Conservation (phyloP, 768 basidiomycete species). For the Rhodocollybia butyracea region DNA sequence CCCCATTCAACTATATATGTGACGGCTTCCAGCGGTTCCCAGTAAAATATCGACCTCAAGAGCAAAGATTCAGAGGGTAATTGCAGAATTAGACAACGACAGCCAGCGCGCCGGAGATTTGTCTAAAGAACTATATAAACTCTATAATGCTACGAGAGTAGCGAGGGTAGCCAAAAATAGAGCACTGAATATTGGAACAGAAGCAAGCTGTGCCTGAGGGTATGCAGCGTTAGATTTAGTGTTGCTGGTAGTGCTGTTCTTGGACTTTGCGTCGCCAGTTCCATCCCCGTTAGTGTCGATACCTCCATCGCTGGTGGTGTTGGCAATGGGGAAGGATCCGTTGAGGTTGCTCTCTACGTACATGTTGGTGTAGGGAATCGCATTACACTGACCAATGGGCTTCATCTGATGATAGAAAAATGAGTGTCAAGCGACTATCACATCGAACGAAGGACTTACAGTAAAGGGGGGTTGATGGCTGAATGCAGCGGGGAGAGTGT, state of each 20-base stretch:
- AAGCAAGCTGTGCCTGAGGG: not conserved
- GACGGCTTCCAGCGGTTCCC: no score
- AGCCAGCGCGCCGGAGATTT: no score
- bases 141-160: slow-evolving; percentile 3
- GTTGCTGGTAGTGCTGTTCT: slow-evolving; percentile 18
- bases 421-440: not conserved
- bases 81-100: no score
- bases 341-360: slow-evolving; percentile 86
- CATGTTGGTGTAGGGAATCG: slow-evolving; percentile 58
- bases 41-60: not conserved
- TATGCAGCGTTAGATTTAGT: not conserved
- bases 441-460: slow-evolving; percentile 32
- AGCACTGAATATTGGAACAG: slow-evolving; percentile 3
- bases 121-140: not conserved
- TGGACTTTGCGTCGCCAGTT: slow-evolving; percentile 24
- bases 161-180: slow-evolving; percentile 6
- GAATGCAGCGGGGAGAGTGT: slow-evolving; percentile 77
- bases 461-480: slow-evolving; percentile 61
- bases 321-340: slow-evolving; percentile 54
- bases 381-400: slow-evolving; percentile 77
- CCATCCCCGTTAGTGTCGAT: slow-evolving; percentile 40
- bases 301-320: slow-evolving; percentile 30
- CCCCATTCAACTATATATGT: no score
- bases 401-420: slow-evolving; percentile 41
- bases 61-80: no score